Evolutionary conservation across 225 moss, liverwort and hornwort genomes (phyloP).

Genomic region (Polytrichum formosum): DNA sequence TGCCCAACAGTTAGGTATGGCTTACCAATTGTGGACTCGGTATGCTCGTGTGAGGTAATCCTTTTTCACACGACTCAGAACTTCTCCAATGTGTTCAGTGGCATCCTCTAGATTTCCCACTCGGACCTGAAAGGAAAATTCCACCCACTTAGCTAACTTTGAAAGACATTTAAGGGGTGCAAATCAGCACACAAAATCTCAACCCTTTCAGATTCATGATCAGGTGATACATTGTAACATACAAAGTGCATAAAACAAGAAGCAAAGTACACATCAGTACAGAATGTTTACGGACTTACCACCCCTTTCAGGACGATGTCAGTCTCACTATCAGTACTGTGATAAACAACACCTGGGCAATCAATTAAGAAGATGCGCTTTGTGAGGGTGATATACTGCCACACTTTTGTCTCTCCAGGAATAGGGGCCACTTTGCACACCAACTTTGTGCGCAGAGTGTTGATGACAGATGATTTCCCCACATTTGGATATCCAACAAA

Average conservation of each 20-base stretch:
- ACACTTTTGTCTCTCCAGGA: slow-evolving; percentile 99
- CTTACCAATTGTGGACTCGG: slow-evolving; percentile 82
- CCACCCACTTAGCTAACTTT: background rate
- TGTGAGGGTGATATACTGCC: slow-evolving; percentile 98
- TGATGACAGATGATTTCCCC: slow-evolving; percentile 95
- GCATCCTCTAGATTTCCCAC: slow-evolving; percentile 97
- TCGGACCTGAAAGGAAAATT: slow-evolving; percentile 56
- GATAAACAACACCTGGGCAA: slow-evolving; percentile 98
- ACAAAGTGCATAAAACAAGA: too few species aligned
- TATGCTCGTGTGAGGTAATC: slow-evolving; percentile 89
- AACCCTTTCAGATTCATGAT: too few species aligned
- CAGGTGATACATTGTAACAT: too few species aligned
- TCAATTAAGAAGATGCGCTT: slow-evolving; percentile 97
- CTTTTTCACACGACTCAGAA: slow-evolving; percentile 87
- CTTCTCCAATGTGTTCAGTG: slow-evolving; percentile 86
- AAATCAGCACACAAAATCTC: too few species aligned
- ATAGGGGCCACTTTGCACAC: slow-evolving; percentile 99
- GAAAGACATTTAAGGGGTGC: too few species aligned
- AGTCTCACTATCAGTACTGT: slow-evolving; percentile 84
- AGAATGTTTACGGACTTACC: slow-evolving; percentile 41
- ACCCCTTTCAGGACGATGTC: slow-evolving; percentile 98
- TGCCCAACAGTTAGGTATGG: background rate
- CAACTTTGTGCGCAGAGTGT: slow-evolving; percentile 88
- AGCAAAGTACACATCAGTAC: too few species aligned
- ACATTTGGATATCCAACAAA: slow-evolving; percentile 99